phyloP scores from a whole-genome alignment of 164 flowering plant species.

The Berberis thunbergii region DNA sequence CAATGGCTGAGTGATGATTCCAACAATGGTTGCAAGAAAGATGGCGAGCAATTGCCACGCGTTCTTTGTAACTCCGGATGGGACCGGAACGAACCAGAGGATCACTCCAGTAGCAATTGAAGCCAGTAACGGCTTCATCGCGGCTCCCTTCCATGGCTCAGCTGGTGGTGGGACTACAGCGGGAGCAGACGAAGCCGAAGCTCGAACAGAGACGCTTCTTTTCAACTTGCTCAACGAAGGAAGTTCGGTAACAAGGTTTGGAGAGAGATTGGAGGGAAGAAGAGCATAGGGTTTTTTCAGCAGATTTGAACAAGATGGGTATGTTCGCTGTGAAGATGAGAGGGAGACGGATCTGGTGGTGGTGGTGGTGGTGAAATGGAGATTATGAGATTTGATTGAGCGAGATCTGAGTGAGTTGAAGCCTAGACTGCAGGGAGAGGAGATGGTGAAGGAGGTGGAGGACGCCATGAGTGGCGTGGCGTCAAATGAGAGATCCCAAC shows the following conservation, averaged over 20 bases:
- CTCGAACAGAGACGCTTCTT: slow-evolving; percentile 11
- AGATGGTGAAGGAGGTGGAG: slow-evolving; percentile 21
- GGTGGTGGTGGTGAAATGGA: slow-evolving; percentile 4
- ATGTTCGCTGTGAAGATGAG: slow-evolving; percentile 4
- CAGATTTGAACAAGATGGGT: background rate
- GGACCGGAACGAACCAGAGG: slow-evolving; percentile 74
- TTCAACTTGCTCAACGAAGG: background rate
- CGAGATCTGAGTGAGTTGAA: slow-evolving; percentile 21
- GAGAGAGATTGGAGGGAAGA: slow-evolving; percentile 2
- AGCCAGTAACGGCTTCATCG: slow-evolving; percentile 61
- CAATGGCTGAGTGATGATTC: slow-evolving; percentile 86
- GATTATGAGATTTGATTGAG: slow-evolving; percentile 10
- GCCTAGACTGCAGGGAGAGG: slow-evolving; percentile 26
- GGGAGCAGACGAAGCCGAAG: slow-evolving; percentile 12
- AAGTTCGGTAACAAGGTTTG: background rate
- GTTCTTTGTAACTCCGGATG: slow-evolving; percentile 56
- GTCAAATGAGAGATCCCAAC: no score
- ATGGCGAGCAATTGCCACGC: slow-evolving; percentile 91
- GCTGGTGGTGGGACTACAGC: slow-evolving; percentile 16
- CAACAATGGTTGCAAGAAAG: slow-evolving; percentile 81
- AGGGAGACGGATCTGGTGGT: slow-evolving; percentile 12
- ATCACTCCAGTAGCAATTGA: slow-evolving; percentile 78
- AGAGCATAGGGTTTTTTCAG: slow-evolving; percentile 5
- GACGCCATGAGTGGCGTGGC: slow-evolving; percentile 38
- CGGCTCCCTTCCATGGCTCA: slow-evolving; percentile 81